Evolutionary conservation across 148 eudicot species (phyloP), one percentile per base, ranked within the genome.

Genomic region (Pouteria glomerata): DNA sequence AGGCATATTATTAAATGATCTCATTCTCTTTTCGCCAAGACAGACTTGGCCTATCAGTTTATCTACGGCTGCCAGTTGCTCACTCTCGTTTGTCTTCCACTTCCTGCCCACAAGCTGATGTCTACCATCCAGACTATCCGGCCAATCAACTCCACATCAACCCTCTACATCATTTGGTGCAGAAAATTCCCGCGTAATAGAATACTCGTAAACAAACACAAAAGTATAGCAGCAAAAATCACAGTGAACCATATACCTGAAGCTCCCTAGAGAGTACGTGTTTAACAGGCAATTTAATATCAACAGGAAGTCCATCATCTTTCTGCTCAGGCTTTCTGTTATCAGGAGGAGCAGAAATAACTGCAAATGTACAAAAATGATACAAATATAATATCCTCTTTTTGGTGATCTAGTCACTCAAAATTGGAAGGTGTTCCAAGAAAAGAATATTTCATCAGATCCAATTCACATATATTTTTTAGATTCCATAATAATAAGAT

Each of bases 191-290:
- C n/a, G n/a, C n/a, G n/a, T n/a, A n/a, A n/a, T n/a, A n/a, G n/a
- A n/a, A n/a, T n/a, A n/a, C n/a, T n/a, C n/a, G 21, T 16, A 31
- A 47, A 18, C 1, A 33, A 27, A 27, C 2, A 19, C 11, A 30
- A 62, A 50, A 8, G 26, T 8, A 5, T 19, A 30, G n/a, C 0
- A 4, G 12, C 56, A 34, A 11, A 50, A 3, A 11, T 21, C 13
- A 19, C 23, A 19, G 12, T 39, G 44, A 53, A 55, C 3, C 16
- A 21, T 42, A 65, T 65, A 89, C 95, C 91, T 87, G 91, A 80
- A 87, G 95, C 79, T 89, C 95, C 79, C 88, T 83, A 26, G 95
- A 89, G 26, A 89, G 57, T 52, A 87, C 89, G 76, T 89, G 95
- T 73, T 85, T 85, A 59, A 89, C 79, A 31, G 95, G 95, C 59